Evolutionary conservation across 108 stramenopile genomes (phyloP).

Genomic region (Conticribra guillardii): DNA sequence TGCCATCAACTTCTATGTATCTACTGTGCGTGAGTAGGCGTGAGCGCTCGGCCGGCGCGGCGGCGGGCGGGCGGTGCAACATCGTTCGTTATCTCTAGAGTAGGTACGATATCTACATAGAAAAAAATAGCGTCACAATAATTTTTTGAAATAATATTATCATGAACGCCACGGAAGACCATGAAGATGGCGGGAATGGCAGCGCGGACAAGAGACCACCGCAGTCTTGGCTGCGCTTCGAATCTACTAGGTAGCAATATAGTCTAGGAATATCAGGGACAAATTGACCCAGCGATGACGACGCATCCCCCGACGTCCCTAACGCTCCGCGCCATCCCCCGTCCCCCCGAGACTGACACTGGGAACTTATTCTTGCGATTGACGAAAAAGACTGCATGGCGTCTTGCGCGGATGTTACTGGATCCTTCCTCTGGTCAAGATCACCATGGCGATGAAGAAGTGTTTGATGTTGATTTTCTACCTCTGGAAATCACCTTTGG

Average conservation of each 20-base stretch:
- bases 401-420: slow-evolving; percentile 14
- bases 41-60: no score
- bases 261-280: no score
- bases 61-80: no score
- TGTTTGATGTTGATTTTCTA: slow-evolving; percentile 42
- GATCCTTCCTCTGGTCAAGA: not conserved
- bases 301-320: not conserved
- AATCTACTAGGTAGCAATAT: no score
- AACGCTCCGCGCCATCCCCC: slow-evolving; percentile 27
- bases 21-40: no score
- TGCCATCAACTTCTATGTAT: no score
- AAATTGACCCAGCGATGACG: not conserved
- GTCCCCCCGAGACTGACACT: slow-evolving; percentile 33
- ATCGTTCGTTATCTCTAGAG: no score
- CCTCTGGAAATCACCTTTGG: slow-evolving; percentile 42
- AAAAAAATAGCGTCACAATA: no score
- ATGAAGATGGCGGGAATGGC: no score
- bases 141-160: no score
- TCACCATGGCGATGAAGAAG: not conserved
- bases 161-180: no score
- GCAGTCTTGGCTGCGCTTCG: not conserved
- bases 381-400: slow-evolving; percentile 22
- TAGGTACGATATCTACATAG: no score
- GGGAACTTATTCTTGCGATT: slow-evolving; percentile 37
- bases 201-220: not conserved